phyloP scores from a whole-genome alignment of 2,329 filamentous ascomycete genomes.

The Gaeumannomyces tritici region DNA sequence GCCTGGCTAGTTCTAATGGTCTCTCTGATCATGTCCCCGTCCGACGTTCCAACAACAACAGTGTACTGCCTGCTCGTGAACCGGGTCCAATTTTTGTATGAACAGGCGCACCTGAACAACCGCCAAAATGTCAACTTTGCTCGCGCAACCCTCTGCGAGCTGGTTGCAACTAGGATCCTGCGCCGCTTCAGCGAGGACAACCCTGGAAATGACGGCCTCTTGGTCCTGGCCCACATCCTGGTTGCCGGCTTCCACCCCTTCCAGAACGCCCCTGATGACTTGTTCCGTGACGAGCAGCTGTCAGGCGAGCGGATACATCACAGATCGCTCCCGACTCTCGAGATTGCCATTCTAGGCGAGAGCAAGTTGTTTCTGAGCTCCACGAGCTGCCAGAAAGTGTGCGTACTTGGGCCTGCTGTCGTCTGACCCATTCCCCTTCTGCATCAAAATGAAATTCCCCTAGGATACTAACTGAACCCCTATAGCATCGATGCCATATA shows the following conservation, averaged over 20 bases:
- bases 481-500: constrained; percentile 56
- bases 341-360: constrained; percentile 63
- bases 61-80: constrained; percentile 82
- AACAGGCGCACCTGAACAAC: constrained; percentile 66
- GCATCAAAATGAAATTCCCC: neutral
- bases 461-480: neutral
- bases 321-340: constrained; percentile 60
- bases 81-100: constrained; percentile 66
- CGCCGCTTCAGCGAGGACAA: constrained; percentile 72
- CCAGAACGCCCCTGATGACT: constrained; percentile 64
- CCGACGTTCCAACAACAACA: constrained; percentile 15
- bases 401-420: neutral
- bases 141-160: constrained; percentile 68
- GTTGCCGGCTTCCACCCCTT: constrained; percentile 81
- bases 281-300: constrained; percentile 47
- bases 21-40: neutral
- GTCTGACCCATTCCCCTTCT: neutral
- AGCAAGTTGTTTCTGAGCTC: constrained; percentile 59
- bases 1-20: neutral
- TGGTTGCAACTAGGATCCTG: constrained; percentile 69
- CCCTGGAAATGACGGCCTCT: constrained; percentile 57
- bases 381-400: constrained; percentile 56
- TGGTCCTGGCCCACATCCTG: constrained; percentile 68
- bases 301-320: constrained; percentile 37
- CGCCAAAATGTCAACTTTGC: constrained; percentile 75